Evolutionary conservation across 768 basidiomycete genomes (phyloP).

Genomic region (Pleurotus djamor): DNA sequence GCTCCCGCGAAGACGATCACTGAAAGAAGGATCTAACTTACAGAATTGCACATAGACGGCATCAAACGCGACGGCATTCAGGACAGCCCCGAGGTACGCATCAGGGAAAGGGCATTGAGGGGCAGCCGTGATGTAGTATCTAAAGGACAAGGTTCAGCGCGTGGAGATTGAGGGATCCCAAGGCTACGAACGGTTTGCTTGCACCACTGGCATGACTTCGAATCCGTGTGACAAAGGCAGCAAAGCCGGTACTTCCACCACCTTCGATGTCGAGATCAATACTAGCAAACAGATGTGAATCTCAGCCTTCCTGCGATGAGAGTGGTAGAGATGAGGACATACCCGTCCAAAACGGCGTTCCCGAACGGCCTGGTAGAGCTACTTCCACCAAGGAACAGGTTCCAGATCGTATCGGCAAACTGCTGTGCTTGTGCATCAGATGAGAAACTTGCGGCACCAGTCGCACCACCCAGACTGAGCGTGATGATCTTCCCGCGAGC

Average conservation of each 20-base stretch:
- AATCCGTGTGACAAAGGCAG: conserved; percentile 45
- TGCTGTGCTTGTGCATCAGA: conserved; percentile 46
- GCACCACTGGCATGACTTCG: conserved; percentile 40
- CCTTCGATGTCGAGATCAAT: conserved; percentile 68
- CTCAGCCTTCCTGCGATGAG: not conserved
- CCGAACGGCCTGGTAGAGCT: conserved; percentile 63
- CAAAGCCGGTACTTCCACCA: conserved; percentile 43
- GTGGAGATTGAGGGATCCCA: not conserved
- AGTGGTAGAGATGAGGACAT: conserved; percentile 1
- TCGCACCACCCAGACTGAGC: conserved; percentile 50
- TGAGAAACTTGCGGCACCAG: conserved; percentile 47
- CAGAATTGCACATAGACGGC: conserved; percentile 68
- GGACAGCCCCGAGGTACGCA: conserved; percentile 46
- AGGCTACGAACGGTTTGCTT: conserved; percentile 39
- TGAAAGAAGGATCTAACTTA: conserved; percentile 5
- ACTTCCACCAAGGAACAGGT: conserved; percentile 64
- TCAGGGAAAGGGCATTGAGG: conserved; percentile 65
- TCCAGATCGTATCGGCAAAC: conserved; percentile 64
- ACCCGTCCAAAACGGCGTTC: conserved; percentile 63
- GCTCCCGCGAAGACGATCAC: not conserved
- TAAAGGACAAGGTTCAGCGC: conserved; percentile 12
- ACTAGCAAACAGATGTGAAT: conserved; percentile 17
- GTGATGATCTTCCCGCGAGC: conserved; percentile 49
- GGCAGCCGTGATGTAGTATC: conserved; percentile 55
- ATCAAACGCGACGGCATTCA: conserved; percentile 62